Conservation (phyloP, 2,329 filamentous ascomycete species). For the Penicillium fuscoglaucum region DNA sequence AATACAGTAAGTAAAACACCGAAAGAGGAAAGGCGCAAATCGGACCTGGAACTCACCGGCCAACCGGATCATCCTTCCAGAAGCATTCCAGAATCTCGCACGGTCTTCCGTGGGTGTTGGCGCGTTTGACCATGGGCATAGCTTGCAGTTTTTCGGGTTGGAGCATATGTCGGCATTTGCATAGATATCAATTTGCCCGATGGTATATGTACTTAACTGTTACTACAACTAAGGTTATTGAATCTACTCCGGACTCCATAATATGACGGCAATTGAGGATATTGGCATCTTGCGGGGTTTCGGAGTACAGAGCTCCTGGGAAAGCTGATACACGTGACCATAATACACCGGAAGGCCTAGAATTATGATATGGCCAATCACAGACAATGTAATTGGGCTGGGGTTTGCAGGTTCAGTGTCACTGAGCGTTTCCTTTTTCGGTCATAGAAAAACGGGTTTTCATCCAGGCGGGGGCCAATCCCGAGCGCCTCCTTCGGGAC, state of each 20-base stretch:
- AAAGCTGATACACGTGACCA: conserved; percentile 2
- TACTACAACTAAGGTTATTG: neutral
- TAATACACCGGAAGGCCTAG: conserved; percentile 8
- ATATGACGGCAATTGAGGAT: neutral
- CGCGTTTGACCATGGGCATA: conserved; percentile 19
- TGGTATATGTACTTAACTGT: neutral
- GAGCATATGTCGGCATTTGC: conserved; percentile 9
- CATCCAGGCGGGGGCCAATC: neutral
- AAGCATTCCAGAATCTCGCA: conserved; percentile 23
- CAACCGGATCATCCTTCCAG: conserved; percentile 27
- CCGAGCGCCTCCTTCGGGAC: conserved; percentile 7
- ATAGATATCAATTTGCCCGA: neutral
- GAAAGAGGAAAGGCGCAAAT: conserved; percentile 8
- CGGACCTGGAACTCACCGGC: conserved; percentile 5
- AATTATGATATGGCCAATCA: conserved; percentile 5
- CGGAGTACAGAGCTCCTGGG: conserved; percentile 12
- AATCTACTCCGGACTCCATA: too few relatives aligned
- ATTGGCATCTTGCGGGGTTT: conserved; percentile 10
- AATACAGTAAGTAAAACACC: conserved; percentile 4
- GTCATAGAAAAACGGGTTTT: neutral
- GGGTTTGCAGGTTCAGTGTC: neutral
- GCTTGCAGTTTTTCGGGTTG: conserved; percentile 6
- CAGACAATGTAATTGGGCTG: neutral
- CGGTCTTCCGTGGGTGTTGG: conserved; percentile 9
- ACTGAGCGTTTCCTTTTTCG: neutral